Evolutionary conservation across 371 early-diverging fungal species (phyloP).

Genomic region (Syncephalastrum racemosum): DNA sequence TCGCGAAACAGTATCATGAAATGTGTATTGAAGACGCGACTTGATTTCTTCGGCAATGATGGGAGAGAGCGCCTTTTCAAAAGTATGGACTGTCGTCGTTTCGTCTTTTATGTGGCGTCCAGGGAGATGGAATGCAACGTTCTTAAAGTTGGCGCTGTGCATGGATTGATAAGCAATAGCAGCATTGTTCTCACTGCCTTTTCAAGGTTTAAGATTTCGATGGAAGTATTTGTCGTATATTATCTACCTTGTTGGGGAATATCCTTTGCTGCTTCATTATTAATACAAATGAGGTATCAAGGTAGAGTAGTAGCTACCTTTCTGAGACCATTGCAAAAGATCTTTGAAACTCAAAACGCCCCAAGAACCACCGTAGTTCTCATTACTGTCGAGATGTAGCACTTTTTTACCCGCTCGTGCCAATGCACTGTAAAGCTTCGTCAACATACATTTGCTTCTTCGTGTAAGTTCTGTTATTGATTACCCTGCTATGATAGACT

Average conservation of each 20-base stretch:
- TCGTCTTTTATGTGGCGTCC: too few species aligned
- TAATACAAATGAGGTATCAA: too few species aligned
- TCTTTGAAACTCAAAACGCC: constrained; percentile 62
- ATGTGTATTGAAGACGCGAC: too few species aligned
- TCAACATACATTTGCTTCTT: not conserved
- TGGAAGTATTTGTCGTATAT: too few species aligned
- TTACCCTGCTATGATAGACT: constrained; percentile 86
- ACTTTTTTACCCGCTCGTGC: constrained; percentile 80
- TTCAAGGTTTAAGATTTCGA: too few species aligned
- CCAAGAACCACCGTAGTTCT: constrained; percentile 84
- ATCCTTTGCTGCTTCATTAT: too few species aligned
- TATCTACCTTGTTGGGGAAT: too few species aligned
- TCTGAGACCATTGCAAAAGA: constrained; percentile 46
- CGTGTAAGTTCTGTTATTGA: not conserved
- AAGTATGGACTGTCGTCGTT: too few species aligned
- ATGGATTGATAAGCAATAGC: constrained; percentile 17
- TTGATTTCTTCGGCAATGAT: too few species aligned
- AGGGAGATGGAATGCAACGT: not conserved
- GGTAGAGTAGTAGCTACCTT: not conserved
- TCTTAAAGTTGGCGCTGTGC: constrained; percentile 20
- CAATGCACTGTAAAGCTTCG: constrained; percentile 54
- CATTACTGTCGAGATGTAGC: constrained; percentile 87
- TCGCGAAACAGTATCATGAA: too few species aligned
- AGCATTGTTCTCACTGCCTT: too few species aligned
- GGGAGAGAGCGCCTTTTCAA: too few species aligned